Percentiles rank a stretch among this genome's conserved stretches.
Evolutionary conservation across 352 stramenopile species (phyloP).

Genomic region (Globisporangium mamillatum): DNA sequence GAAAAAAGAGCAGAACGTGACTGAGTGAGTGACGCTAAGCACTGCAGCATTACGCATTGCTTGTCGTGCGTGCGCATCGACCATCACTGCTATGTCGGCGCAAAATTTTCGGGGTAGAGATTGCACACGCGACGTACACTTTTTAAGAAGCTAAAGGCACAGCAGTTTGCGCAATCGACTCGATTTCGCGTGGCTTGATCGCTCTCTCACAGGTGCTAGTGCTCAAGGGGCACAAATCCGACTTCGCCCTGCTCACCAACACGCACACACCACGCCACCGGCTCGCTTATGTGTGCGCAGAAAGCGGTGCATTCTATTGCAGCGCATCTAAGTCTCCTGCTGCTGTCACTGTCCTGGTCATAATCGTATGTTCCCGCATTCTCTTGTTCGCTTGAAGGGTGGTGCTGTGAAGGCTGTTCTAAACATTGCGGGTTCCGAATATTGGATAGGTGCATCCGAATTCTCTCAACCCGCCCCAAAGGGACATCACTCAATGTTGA

Average conservation of each 20-base stretch:
- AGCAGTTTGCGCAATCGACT: conserved; percentile 2
- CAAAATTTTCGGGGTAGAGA: background rate
- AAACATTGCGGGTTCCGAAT: background rate
- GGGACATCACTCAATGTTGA: conserved; percentile 2
- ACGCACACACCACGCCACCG: background rate
- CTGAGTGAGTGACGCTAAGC: background rate
- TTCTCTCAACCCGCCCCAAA: no score
- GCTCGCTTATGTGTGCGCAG: background rate
- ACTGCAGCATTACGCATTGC: background rate
- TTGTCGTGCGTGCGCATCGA: background rate
- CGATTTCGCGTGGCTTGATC: background rate
- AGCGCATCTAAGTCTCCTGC: background rate
- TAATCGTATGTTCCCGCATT: background rate
- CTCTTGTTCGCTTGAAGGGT: background rate
- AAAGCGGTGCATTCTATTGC: background rate
- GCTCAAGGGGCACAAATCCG: background rate
- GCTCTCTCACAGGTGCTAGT: background rate
- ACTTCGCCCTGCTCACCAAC: background rate
- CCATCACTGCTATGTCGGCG: background rate
- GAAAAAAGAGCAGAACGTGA: background rate
- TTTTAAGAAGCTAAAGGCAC: no score
- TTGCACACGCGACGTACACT: background rate
- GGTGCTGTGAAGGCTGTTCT: no score
- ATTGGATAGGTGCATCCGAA: background rate
- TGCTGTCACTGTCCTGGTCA: background rate